Conservation (phyloP, 1,139 yeast genomes). For the Pichia sp. region DNA sequence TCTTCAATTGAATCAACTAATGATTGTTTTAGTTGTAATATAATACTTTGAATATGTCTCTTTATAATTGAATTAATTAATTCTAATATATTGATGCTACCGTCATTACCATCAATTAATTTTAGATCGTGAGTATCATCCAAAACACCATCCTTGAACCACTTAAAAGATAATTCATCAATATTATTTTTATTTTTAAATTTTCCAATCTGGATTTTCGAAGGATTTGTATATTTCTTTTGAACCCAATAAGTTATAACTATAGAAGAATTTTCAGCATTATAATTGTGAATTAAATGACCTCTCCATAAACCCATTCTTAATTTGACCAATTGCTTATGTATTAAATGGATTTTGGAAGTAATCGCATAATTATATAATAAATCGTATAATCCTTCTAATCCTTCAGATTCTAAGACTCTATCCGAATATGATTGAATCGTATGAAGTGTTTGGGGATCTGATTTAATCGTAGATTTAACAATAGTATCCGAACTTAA, state of each 20-base stretch:
- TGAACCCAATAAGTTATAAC: slow-evolving; percentile 66
- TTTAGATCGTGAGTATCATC: slow-evolving; percentile 27
- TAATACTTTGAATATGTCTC: slow-evolving; percentile 29
- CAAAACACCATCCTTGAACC: slow-evolving; percentile 60
- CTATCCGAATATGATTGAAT: slow-evolving; percentile 55
- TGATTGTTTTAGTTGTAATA: slow-evolving; percentile 23
- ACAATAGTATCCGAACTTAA: slow-evolving; percentile 31
- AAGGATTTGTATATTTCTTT: slow-evolving; percentile 39
- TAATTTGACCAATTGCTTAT: slow-evolving; percentile 55
- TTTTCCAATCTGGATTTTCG: slow-evolving; percentile 61
- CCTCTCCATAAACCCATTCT: slow-evolving; percentile 60
- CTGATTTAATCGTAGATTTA: slow-evolving; percentile 28
- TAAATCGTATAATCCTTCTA: slow-evolving; percentile 58
- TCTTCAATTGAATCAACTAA: slow-evolving; percentile 23
- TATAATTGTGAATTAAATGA: slow-evolving; percentile 59
- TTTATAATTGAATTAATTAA: slow-evolving; percentile 25
- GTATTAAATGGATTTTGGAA: slow-evolving; percentile 65
- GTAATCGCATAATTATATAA: slow-evolving; percentile 67
- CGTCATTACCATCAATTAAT: slow-evolving; percentile 16
- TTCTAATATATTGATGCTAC: slow-evolving; percentile 26
- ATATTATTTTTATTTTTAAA: slow-evolving; percentile 31
- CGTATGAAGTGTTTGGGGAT: slow-evolving; percentile 33
- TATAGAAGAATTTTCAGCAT: slow-evolving; percentile 55
- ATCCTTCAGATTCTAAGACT: slow-evolving; percentile 39
- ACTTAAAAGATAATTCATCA: slow-evolving; percentile 51